Percentiles rank a stretch among this genome's conserved stretches.
These are phyloP conservation scores for Camellia granthamiana DNA, from an alignment of 148 eudicot genomes.

Conservation along the genomic window DNA sequence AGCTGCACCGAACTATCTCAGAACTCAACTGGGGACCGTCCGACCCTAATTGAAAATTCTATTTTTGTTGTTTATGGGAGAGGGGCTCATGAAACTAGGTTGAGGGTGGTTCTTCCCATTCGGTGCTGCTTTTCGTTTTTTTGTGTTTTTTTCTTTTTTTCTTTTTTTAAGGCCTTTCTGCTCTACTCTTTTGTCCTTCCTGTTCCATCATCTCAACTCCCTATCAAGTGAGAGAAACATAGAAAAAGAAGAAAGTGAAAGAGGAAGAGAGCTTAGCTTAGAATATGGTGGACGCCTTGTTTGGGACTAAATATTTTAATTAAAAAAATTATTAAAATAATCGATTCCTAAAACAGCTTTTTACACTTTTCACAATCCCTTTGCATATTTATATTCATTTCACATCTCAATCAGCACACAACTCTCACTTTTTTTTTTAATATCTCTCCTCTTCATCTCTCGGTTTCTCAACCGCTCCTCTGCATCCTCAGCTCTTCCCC, in stretches of 20 bases:
- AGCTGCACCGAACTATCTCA: too few species aligned
- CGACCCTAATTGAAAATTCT: background rate
- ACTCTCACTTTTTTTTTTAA: background rate
- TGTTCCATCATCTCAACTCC: slow-evolving; percentile 24
- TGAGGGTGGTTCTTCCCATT: background rate
- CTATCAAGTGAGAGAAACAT: background rate
- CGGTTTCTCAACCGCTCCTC: background rate
- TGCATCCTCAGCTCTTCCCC: slow-evolving; percentile 1
- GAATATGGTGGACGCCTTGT: too few species aligned
- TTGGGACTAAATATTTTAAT: too few species aligned
- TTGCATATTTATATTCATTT: slow-evolving; percentile 1
- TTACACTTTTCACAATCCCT: background rate
- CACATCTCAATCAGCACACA: slow-evolving; percentile 23
- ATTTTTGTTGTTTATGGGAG: background rate
- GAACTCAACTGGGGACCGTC: rapidly evolving
- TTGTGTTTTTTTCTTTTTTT: background rate
- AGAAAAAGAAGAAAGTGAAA: background rate
- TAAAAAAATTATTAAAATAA: too few species aligned
- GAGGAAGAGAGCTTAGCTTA: background rate
- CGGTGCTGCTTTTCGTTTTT: slow-evolving; percentile 3
- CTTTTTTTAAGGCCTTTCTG: background rate
- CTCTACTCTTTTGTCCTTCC: slow-evolving; percentile 22
- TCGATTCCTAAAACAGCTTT: background rate
- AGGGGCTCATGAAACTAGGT: slow-evolving; percentile 27
- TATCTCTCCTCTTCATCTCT: background rate